Conservation (phyloP, 495 filamentous ascomycete genomes). For the Wilcoxina mikolae region DNA sequence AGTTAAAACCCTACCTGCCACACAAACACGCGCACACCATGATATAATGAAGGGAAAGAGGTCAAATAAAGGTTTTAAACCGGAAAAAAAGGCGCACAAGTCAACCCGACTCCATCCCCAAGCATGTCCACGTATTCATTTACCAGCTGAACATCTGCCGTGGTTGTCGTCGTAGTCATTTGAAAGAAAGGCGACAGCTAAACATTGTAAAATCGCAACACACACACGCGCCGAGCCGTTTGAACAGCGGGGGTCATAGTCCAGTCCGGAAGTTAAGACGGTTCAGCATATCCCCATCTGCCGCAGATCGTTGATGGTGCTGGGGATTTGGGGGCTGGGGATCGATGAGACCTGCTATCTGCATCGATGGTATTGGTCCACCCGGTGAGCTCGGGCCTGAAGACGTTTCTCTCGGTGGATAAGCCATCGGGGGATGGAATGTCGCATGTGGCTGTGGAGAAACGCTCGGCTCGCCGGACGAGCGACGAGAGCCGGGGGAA, state of each 20-base stretch:
- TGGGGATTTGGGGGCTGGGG: slow-evolving; percentile 13
- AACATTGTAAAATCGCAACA: background rate
- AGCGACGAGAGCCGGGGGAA: slow-evolving; percentile 24
- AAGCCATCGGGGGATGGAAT: slow-evolving; percentile 26
- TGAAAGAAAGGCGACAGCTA: slow-evolving; percentile 3
- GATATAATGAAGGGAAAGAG: background rate
- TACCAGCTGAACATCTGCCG: background rate
- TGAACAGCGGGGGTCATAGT: background rate
- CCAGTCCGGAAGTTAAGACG: slow-evolving; percentile 4
- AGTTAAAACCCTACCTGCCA: background rate
- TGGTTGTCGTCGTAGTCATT: background rate
- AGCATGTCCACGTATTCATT: background rate
- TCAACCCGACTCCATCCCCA: background rate
- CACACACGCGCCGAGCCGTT: background rate
- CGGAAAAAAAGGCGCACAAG: background rate
- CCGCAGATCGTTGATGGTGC: slow-evolving; percentile 17
- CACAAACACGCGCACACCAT: background rate
- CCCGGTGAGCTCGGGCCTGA: slow-evolving; percentile 22
- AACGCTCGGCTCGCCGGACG: slow-evolving; percentile 24
- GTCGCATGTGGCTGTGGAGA: slow-evolving; percentile 16
- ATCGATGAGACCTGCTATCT: slow-evolving; percentile 25
- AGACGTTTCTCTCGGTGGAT: slow-evolving; percentile 18
- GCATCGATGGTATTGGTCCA: slow-evolving; percentile 24
- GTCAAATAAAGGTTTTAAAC: background rate
- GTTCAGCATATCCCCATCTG: slow-evolving; percentile 25